Conservation (phyloP, 176 grass and related monocot genomes). For the Microstegium vimineum region DNA sequence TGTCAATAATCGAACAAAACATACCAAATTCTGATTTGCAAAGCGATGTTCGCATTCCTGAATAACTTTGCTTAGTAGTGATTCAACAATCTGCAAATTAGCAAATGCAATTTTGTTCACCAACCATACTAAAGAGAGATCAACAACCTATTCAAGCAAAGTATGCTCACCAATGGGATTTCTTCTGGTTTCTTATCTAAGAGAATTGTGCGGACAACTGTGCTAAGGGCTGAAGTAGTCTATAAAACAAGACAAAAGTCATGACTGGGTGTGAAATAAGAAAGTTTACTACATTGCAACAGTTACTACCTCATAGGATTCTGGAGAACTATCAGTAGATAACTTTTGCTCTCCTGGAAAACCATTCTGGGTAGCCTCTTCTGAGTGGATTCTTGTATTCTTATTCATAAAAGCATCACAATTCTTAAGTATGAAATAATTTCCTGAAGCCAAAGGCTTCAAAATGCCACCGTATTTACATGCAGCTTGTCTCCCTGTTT, state of each 20-base stretch:
- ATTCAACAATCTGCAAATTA: conserved; percentile 73
- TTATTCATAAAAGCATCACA: conserved; percentile 82
- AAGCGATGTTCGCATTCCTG: conserved; percentile 57
- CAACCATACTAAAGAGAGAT: not conserved
- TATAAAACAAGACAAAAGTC: conserved; percentile 33
- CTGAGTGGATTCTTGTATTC: conserved; percentile 39
- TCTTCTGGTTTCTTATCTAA: conserved; percentile 86
- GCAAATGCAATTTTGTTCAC: conserved; percentile 16
- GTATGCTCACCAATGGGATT: conserved; percentile 60
- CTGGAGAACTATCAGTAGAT: conserved; percentile 38
- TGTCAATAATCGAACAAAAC: conserved; percentile 4
- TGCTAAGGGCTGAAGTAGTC: conserved; percentile 44
- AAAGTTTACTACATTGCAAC: not conserved
- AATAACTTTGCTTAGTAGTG: conserved; percentile 73
- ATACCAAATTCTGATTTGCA: conserved; percentile 53
- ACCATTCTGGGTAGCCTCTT: conserved; percentile 33
- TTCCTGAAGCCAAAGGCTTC: conserved; percentile 40
- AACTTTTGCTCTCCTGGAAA: conserved; percentile 45
- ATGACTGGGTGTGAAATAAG: not conserved
- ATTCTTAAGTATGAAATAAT: conserved; percentile 79
- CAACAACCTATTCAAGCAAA: conserved; percentile 8
- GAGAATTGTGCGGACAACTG: conserved; percentile 52
- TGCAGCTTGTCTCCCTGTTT: conserved; percentile 40
- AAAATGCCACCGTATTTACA: conserved; percentile 48
- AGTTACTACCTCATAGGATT: conserved; percentile 61